Conservation (phyloP, 768 basidiomycete species). For the Tylopilus felleus region DNA sequence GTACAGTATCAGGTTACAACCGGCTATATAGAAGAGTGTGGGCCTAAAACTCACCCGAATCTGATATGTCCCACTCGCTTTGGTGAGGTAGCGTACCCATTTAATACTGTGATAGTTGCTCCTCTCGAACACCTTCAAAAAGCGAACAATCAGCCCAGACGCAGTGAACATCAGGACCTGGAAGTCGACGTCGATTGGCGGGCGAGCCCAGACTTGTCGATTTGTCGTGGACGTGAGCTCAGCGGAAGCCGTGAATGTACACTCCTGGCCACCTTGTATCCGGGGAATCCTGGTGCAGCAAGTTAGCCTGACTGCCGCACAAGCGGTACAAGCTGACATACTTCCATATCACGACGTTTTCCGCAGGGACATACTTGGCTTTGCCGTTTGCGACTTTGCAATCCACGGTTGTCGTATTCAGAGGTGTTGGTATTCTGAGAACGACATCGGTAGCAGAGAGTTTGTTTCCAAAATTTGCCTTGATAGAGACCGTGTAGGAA, state of each 20-base stretch:
- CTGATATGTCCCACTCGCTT: slow-evolving; percentile 92
- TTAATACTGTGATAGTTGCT: slow-evolving; percentile 91
- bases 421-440: slow-evolving; percentile 90
- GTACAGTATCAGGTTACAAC: not conserved
- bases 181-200: slow-evolving; percentile 98
- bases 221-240: slow-evolving; percentile 83
- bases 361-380: slow-evolving; percentile 94
- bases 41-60: slow-evolving; percentile 65
- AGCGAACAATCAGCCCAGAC: slow-evolving; percentile 92
- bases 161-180: slow-evolving; percentile 99
- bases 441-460: slow-evolving; percentile 92
- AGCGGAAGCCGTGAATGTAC: slow-evolving; percentile 79
- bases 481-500: slow-evolving; percentile 84
- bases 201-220: slow-evolving; percentile 95
- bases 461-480: slow-evolving; percentile 88
- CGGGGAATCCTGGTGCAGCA: slow-evolving; percentile 68
- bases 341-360: slow-evolving; percentile 99
- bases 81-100: slow-evolving; percentile 94
- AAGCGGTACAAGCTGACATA: slow-evolving; percentile 40
- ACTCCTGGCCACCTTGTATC: slow-evolving; percentile 90
- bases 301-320: slow-evolving; percentile 5
- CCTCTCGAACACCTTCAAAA: slow-evolving; percentile 98
- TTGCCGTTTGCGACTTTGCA: slow-evolving; percentile 91
- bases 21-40: not conserved
- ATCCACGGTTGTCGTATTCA: slow-evolving; percentile 90